Conservation (phyloP, 768 basidiomycete genomes). For the Macrolepiota dolichaula region DNA sequence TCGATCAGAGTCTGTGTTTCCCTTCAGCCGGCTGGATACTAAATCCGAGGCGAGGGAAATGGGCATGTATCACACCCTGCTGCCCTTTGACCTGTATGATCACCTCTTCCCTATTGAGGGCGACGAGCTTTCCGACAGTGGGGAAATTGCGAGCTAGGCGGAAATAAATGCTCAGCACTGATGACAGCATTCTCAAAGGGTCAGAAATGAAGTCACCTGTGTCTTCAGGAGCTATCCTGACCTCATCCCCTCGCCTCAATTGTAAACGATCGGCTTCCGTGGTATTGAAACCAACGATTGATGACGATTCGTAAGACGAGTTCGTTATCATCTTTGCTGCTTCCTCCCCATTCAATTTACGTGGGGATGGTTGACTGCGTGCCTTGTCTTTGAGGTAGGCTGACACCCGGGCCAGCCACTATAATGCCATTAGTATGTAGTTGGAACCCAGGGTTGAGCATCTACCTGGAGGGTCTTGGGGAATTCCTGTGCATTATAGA, state of each 20-base stretch:
- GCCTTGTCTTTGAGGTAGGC: slow-evolving; percentile 28
- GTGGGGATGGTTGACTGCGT: slow-evolving; percentile 21
- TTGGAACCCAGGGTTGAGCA: neutral
- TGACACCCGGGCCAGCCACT: slow-evolving; percentile 49
- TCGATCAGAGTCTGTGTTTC: slow-evolving; percentile 15
- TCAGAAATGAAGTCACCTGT: slow-evolving; percentile 31
- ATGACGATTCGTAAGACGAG: slow-evolving; percentile 32
- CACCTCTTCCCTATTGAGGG: slow-evolving; percentile 44
- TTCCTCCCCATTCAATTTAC: slow-evolving; percentile 31
- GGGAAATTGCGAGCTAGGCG: slow-evolving; percentile 34
- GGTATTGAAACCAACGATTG: slow-evolving; percentile 41
- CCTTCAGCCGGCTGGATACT: slow-evolving; percentile 19
- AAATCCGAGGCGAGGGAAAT: slow-evolving; percentile 51
- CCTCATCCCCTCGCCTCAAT: slow-evolving; percentile 32
- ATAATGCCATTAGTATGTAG: neutral
- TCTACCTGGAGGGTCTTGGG: slow-evolving; percentile 39
- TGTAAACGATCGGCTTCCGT: slow-evolving; percentile 40
- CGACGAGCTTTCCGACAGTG: slow-evolving; percentile 48
- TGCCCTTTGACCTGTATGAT: slow-evolving; percentile 43
- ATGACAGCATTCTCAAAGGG: neutral
- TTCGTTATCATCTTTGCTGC: slow-evolving; percentile 41
- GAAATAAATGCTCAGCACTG: neutral
- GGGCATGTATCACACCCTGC: slow-evolving; percentile 39
- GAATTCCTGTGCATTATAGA: slow-evolving; percentile 35
- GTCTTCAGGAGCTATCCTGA: slow-evolving; percentile 45